Percentiles rank a stretch among this genome's conserved stretches.
These are phyloP conservation scores for Haplosporangium sp. DNA, from an alignment of 371 early-diverging fungal genomes.

Conservation along the genomic window DNA sequence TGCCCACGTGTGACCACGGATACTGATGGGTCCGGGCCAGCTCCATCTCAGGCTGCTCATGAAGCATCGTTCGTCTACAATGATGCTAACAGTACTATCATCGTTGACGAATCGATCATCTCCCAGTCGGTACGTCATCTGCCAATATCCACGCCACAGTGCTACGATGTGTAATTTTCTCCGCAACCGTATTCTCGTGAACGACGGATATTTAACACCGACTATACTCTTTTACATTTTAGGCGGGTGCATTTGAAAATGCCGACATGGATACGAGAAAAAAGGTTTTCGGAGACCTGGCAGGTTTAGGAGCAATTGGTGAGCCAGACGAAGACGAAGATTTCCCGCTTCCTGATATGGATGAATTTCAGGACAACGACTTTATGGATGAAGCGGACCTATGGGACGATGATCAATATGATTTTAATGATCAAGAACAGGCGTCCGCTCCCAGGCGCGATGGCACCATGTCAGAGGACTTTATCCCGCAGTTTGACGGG, in stretches of 20 bases:
- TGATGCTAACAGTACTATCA: conserved; percentile 35
- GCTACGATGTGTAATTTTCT: background rate
- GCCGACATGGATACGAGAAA: conserved; percentile 21
- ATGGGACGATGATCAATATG: conserved; percentile 24
- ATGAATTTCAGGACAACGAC: conserved; percentile 30
- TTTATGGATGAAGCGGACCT: conserved; percentile 35
- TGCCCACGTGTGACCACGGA: conserved; percentile 19
- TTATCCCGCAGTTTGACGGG: conserved; percentile 69
- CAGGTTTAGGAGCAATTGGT: conserved; percentile 26
- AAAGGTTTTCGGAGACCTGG: conserved; percentile 25
- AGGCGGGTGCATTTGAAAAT: conserved; percentile 12
- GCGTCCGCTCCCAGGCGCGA: background rate
- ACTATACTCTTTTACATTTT: background rate
- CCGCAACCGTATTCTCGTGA: background rate
- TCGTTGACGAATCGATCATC: conserved; percentile 39
- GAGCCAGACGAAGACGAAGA: conserved; percentile 41
- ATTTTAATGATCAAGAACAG: background rate
- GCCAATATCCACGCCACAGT: conserved; percentile 27
- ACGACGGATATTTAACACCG: background rate
- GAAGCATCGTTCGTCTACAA: conserved; percentile 33
- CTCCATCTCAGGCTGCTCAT: conserved; percentile 3
- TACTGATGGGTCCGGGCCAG: conserved; percentile 2
- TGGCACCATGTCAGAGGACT: background rate
- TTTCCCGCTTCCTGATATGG: conserved; percentile 30
- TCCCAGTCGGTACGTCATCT: conserved; percentile 47